These are phyloP conservation scores for Ascochyta lentis DNA, from an alignment of 2,329 filamentous ascomycete genomes.

Conservation along the genomic window DNA sequence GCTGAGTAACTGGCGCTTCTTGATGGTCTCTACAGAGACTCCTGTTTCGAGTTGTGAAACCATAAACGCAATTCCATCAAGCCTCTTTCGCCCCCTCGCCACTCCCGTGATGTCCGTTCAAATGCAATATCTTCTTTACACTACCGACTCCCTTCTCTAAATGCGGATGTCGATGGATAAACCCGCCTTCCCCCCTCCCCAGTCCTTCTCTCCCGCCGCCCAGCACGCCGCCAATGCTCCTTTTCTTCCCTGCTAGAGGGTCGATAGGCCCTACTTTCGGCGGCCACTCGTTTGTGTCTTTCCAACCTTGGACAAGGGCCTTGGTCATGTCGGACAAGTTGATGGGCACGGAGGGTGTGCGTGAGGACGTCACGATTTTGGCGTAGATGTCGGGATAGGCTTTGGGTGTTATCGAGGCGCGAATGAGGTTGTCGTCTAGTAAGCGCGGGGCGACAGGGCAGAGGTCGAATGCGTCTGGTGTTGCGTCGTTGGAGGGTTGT, in stretches of 20 bases:
- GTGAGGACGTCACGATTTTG: slow-evolving; percentile 80
- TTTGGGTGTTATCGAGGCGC: slow-evolving; percentile 74
- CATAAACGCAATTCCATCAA: slow-evolving; percentile 1
- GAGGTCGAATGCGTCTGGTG: slow-evolving; percentile 48
- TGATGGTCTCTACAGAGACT: no score
- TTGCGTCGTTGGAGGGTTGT: not conserved
- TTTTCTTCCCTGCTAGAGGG: slow-evolving; percentile 52
- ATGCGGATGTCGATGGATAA: slow-evolving; percentile 49
- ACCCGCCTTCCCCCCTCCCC: slow-evolving; percentile 18
- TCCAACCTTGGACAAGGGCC: slow-evolving; percentile 88
- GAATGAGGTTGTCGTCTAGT: slow-evolving; percentile 75
- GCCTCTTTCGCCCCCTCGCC: slow-evolving; percentile 19
- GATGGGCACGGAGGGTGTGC: slow-evolving; percentile 86
- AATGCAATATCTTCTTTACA: slow-evolving; percentile 53
- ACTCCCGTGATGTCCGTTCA: slow-evolving; percentile 36
- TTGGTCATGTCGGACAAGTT: slow-evolving; percentile 83
- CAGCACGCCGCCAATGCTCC: slow-evolving; percentile 21
- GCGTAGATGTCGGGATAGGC: slow-evolving; percentile 86
- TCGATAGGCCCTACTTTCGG: slow-evolving; percentile 64
- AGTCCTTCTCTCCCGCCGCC: not conserved
- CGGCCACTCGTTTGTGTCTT: slow-evolving; percentile 91
- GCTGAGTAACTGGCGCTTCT: no score
- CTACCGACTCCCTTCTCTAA: slow-evolving; percentile 54
- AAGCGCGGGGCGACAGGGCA: slow-evolving; percentile 77
- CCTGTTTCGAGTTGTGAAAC: no score